Evolutionary conservation across 2,329 filamentous ascomycete species (phyloP), one percentile per base, ranked within the genome.

Genomic region (Colletotrichum sp.): DNA sequence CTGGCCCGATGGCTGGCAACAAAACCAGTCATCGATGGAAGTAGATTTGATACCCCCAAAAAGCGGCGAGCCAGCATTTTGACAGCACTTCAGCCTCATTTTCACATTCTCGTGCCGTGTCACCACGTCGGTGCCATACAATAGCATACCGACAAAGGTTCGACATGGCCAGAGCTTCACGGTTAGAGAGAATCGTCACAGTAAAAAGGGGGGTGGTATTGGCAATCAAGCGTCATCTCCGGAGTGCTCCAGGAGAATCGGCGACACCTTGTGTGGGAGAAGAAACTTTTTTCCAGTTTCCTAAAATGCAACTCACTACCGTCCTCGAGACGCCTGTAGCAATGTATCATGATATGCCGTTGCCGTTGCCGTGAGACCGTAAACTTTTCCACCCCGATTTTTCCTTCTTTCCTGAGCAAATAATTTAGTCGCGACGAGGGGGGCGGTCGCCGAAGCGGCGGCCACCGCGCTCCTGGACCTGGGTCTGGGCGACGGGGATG

Each of bases 181-280:
- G 5, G 15, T 77, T 71, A 77, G 72, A n/a, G 32, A 39, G 64
- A 52, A 62, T 74, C 57, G 72, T 82, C 81, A 84, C 80, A 74
- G 59, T 55, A 64, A n/a, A 78, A 77, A 76, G 74, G 77, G 77
- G 79, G 82, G 79, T 80, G 80, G 85, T 85, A 87, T 90, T 98
- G 95, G 95, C 95, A 92, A 96, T 98, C 95, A 95, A 98, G 95
- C 95, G 84, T 97, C 92, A 91, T 95, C 93, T 88, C 89, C 88
- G 82, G 85, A 86, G 82, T 82, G 72, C 80, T 83, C 84, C 84
- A 83, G 82, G 87, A 92, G 93, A 95, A 90, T 96, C 94, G 87
- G 95, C 95, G 95, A 98, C 95, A 98, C 95, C 95, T 96, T 90
- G 83, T 89, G 87, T 89, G 89, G 87, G 87, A 87, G 85, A 87